These are phyloP conservation scores for Schizophyllum commune DNA, from an alignment of 1,284 basidiomycete genomes.

Conservation along the genomic window DNA sequence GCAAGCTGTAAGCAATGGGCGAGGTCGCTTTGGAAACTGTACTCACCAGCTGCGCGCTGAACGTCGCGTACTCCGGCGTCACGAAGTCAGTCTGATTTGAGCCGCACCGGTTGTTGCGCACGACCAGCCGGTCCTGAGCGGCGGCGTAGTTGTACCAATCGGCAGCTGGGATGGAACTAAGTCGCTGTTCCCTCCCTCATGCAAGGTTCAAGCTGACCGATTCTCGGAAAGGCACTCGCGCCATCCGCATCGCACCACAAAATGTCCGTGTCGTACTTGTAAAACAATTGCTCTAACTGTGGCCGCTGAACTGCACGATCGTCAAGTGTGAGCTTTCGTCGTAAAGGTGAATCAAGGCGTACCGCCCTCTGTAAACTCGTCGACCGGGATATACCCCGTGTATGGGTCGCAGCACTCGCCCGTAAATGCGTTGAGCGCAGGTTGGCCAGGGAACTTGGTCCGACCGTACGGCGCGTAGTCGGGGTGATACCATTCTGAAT, in stretches of 20 bases:
- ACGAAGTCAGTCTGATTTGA: constrained; percentile 38
- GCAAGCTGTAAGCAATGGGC: too few species aligned
- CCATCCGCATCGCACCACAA: constrained; percentile 3
- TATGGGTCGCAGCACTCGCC: background rate
- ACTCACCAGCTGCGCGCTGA: constrained; percentile 22
- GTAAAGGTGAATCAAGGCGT: background rate
- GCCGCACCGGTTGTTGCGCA: constrained; percentile 42
- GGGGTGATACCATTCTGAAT: constrained; percentile 39
- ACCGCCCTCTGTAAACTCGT: background rate
- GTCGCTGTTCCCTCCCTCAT: background rate
- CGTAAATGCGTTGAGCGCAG: constrained; percentile 43
- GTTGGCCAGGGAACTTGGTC: constrained; percentile 41
- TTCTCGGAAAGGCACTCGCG: background rate
- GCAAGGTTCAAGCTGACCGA: background rate
- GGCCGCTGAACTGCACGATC: background rate
- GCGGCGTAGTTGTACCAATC: constrained; percentile 45
- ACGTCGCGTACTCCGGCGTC: constrained; percentile 51
- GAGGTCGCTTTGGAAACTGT: background rate
- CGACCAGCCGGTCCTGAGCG: constrained; percentile 41
- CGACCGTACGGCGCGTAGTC: constrained; percentile 46
- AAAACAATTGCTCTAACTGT: constrained; percentile 2
- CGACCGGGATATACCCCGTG: background rate
- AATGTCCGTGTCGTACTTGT: constrained; percentile 5
- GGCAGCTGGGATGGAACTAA: constrained; percentile 20
- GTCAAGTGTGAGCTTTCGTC: background rate